A percentile compares a stretch with the other conserved stretches of the same genome.
Evolutionary conservation across 2,329 filamentous ascomycete species (phyloP).

Genomic region (Didymella segeticola): DNA sequence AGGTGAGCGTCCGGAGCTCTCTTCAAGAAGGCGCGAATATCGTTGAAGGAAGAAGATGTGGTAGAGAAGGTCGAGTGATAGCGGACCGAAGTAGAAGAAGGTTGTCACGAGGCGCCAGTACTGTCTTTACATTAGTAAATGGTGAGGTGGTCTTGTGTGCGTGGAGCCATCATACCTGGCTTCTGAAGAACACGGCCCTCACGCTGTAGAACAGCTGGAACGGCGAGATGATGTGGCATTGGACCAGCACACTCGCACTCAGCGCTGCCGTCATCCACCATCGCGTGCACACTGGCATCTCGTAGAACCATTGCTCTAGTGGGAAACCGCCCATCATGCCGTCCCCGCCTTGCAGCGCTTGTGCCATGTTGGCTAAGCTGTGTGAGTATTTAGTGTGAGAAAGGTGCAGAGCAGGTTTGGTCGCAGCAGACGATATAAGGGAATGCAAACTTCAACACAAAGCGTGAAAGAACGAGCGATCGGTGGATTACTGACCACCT

Average conservation of each 20-base stretch:
- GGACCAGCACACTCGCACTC: conserved; percentile 84
- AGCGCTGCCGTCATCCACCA: conserved; percentile 97
- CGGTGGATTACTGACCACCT: conserved; percentile 4
- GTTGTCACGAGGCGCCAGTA: conserved; percentile 97
- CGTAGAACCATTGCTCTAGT: conserved; percentile 97
- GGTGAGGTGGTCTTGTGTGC: too few relatives aligned
- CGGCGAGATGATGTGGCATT: conserved; percentile 89
- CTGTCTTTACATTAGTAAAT: conserved; percentile 54
- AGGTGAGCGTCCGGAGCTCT: conserved; percentile 87
- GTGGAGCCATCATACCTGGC: conserved; percentile 69
- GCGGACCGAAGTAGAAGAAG: conserved; percentile 95
- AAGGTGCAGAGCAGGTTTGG: background rate
- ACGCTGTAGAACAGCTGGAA: conserved; percentile 99
- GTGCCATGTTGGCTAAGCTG: conserved; percentile 50
- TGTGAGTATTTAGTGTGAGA: background rate
- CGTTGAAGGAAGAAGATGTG: conserved; percentile 98
- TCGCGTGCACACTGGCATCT: conserved; percentile 94
- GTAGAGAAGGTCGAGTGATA: conserved; percentile 93
- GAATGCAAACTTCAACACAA: too few relatives aligned
- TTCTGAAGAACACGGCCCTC: conserved; percentile 86
- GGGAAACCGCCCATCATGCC: conserved; percentile 67
- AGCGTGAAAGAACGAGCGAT: background rate
- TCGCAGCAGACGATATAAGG: background rate
- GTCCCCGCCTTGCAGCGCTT: conserved; percentile 51
- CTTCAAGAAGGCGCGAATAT: conserved; percentile 93